Conservation (phyloP, 352 stramenopile species). For the Pilasporangium apinafurcum region DNA sequence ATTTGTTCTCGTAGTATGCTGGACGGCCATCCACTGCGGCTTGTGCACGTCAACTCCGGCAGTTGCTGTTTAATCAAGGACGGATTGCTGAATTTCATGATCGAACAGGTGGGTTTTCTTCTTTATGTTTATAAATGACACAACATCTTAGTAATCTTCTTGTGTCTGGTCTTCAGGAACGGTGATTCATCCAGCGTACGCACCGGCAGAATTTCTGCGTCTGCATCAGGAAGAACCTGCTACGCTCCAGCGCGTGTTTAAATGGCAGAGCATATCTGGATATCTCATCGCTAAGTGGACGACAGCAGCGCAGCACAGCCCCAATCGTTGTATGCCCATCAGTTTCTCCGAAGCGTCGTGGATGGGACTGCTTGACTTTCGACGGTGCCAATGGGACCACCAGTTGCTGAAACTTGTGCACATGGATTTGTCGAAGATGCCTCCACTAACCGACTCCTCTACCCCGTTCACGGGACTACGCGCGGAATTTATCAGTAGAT, state of each 20-base stretch:
- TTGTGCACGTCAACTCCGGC: constrained; percentile 43
- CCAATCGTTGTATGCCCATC: constrained; percentile 59
- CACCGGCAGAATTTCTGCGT: constrained; percentile 79
- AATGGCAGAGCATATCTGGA: constrained; percentile 89
- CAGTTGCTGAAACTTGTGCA: constrained; percentile 66
- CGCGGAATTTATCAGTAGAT: constrained; percentile 47
- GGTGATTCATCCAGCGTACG: constrained; percentile 87
- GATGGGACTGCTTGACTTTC: constrained; percentile 92
- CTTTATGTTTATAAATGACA: background rate
- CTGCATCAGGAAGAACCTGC: constrained; percentile 59
- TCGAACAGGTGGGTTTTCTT: constrained; percentile 56
- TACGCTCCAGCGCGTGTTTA: constrained; percentile 39
- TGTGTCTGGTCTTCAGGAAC: too few species aligned
- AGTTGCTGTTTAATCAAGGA: constrained; percentile 25
- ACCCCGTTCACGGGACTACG: constrained; percentile 51
- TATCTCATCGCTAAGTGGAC: constrained; percentile 88
- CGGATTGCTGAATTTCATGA: constrained; percentile 54
- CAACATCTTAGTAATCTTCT: background rate
- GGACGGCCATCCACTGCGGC: constrained; percentile 36
- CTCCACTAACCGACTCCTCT: constrained; percentile 58
- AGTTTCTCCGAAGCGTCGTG: constrained; percentile 94
- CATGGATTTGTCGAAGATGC: constrained; percentile 70
- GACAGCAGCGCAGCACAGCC: constrained; percentile 11
- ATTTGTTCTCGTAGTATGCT: constrained; percentile 50
- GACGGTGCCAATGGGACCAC: constrained; percentile 78